phyloP scores from a whole-genome alignment of 805 yeast species.

The Pichia phayaonensis region DNA sequence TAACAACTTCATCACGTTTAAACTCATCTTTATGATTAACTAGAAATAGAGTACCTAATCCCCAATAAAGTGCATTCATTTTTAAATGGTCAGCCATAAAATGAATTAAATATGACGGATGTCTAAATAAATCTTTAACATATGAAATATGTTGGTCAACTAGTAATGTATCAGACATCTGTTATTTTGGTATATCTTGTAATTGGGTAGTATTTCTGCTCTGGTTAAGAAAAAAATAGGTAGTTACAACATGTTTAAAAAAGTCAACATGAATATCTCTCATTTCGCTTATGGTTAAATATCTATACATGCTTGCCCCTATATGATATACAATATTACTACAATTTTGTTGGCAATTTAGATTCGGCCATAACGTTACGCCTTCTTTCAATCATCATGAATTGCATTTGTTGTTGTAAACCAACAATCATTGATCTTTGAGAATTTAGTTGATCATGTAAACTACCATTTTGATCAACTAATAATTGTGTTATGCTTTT shows the following conservation, averaged over 20 bases:
- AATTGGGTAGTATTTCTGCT: neutral
- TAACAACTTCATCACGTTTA: constrained; percentile 51
- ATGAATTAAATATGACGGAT: constrained; percentile 59
- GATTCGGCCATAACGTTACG: constrained; percentile 11
- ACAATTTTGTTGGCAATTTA: neutral
- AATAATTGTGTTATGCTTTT: constrained; percentile 19
- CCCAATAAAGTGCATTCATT: constrained; percentile 94
- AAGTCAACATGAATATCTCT: too few relatives aligned
- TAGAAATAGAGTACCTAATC: constrained; percentile 64
- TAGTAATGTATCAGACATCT: constrained; percentile 5
- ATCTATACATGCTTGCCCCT: neutral
- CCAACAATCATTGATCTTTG: constrained; percentile 39
- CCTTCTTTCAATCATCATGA: constrained; percentile 36
- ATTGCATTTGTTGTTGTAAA: constrained; percentile 44
- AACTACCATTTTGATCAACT: constrained; percentile 22
- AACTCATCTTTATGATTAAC: constrained; percentile 51
- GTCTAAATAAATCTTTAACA: constrained; percentile 45
- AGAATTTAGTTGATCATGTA: constrained; percentile 40
- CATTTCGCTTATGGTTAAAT: neutral
- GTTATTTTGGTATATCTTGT: neutral
- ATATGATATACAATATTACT: neutral
- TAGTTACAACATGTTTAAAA: too few relatives aligned
- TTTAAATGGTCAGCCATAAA: constrained; percentile 89
- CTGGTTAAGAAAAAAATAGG: too few relatives aligned
- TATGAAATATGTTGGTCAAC: constrained; percentile 44